Conservation (phyloP, 176 grass and related monocot genomes). For the Alloteropsis semialata region DNA sequence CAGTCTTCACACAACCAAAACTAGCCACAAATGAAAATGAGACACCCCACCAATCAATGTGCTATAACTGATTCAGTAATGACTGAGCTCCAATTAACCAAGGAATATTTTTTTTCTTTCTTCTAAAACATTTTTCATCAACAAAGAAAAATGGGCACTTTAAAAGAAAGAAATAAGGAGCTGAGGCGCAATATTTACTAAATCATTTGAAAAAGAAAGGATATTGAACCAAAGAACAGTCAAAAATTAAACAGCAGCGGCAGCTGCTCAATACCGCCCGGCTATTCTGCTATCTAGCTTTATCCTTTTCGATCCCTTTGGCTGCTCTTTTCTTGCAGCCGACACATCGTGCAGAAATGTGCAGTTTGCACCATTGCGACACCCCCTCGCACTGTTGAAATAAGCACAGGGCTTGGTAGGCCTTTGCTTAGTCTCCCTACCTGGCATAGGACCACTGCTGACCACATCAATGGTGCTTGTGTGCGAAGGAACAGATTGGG, state of each 20-base stretch:
- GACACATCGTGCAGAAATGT: constrained; percentile 72
- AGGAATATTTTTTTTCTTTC: constrained; percentile 19
- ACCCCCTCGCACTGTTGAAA: constrained; percentile 80
- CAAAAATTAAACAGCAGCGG: constrained; percentile 10
- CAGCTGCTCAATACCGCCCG: constrained; percentile 44
- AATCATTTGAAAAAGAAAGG: background rate
- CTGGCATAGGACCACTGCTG: constrained; percentile 14
- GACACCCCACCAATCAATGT: background rate
- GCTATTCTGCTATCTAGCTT: constrained; percentile 85
- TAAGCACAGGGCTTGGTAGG: constrained; percentile 68
- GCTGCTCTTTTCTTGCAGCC: constrained; percentile 44
- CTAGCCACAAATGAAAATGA: background rate
- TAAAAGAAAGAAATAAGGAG: constrained; percentile 1
- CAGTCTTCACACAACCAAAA: background rate
- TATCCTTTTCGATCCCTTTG: constrained; percentile 68
- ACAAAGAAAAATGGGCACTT: background rate
- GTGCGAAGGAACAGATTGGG: constrained; percentile 24
- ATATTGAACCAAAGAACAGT: constrained; percentile 37
- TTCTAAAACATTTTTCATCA: constrained; percentile 13
- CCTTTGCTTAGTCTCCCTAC: constrained; percentile 54
- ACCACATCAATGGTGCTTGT: constrained; percentile 28
- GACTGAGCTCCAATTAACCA: constrained; percentile 3
- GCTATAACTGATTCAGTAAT: constrained; percentile 19
- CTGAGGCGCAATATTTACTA: constrained; percentile 39
- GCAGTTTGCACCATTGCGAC: constrained; percentile 76